These are phyloP conservation scores for Gracilaria gracilis DNA, from an alignment of 23 red algal genomes.

Conservation along the genomic window DNA sequence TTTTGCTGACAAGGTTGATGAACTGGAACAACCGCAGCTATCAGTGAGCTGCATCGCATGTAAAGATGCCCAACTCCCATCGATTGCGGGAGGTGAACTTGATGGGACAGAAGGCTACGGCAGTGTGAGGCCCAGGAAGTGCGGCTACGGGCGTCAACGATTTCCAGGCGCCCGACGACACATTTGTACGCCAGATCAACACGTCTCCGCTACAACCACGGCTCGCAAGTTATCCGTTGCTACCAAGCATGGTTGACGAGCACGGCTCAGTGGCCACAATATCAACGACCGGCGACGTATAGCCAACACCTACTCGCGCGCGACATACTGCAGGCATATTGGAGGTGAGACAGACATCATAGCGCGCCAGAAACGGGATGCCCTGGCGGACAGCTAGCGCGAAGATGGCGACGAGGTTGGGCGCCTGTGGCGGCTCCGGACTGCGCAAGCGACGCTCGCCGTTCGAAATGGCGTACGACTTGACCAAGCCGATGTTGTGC, in stretches of 20 bases:
- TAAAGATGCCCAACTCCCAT: constrained; percentile 58
- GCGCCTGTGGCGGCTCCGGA: constrained; percentile 81
- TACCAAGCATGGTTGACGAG: constrained; percentile 31
- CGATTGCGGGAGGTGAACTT: constrained; percentile 16
- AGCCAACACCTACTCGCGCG: constrained; percentile 64
- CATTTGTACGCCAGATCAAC: constrained; percentile 62
- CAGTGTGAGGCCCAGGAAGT: constrained; percentile 69
- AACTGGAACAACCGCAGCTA: constrained; percentile 56
- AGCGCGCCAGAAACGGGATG: constrained; percentile 61
- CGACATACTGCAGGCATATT: constrained; percentile 52
- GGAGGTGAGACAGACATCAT: constrained; percentile 68
- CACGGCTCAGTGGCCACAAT: constrained; percentile 34
- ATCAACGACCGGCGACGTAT: constrained; percentile 36
- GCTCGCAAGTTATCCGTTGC: constrained; percentile 56
- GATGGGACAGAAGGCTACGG: constrained; percentile 61
- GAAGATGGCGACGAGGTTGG: constrained; percentile 60
- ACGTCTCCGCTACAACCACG: constrained; percentile 61
- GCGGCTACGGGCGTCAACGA: constrained; percentile 41
- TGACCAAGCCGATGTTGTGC: constrained; percentile 67
- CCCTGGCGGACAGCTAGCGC: constrained; percentile 57
- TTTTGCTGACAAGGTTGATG: constrained; percentile 31
- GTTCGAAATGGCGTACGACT: constrained; percentile 83
- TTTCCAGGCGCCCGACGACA: constrained; percentile 24
- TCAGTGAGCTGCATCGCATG: constrained; percentile 41
- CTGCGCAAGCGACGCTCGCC: constrained; percentile 79